Percentiles rank a stretch among this genome's conserved stretches.
Conservation (phyloP, 306 rosid species). For the Senna siamea region DNA sequence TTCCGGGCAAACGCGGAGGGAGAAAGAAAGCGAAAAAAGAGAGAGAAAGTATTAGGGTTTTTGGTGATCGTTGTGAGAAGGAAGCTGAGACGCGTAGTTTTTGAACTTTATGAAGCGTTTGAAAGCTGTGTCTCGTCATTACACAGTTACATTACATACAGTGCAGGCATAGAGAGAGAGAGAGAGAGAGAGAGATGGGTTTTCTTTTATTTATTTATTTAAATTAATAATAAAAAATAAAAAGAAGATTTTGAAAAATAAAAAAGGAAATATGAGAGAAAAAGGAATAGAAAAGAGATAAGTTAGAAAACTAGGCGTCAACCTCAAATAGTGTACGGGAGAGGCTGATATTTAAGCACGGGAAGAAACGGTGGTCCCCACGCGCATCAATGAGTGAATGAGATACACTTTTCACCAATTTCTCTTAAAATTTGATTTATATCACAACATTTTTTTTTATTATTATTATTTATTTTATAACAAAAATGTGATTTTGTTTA, state of each 20-base stretch:
- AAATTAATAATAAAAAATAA: no score
- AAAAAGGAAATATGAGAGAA: background rate
- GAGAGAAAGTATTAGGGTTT: slow-evolving; percentile 61
- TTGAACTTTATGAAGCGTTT: slow-evolving; percentile 56
- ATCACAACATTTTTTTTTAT: no score
- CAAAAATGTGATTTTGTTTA: no score
- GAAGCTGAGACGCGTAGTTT: slow-evolving; percentile 75
- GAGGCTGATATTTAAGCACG: slow-evolving; percentile 62
- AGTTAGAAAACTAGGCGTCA: slow-evolving; percentile 65
- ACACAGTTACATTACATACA: slow-evolving; percentile 42
- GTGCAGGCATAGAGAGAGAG: slow-evolving; percentile 17
- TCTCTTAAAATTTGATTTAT: no score
- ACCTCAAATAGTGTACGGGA: slow-evolving; percentile 46
- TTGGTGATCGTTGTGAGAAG: slow-evolving; percentile 49
- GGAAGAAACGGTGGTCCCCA: slow-evolving; percentile 44
- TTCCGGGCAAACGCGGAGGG: slow-evolving; percentile 28
- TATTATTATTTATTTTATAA: no score
- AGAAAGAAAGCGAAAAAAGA: slow-evolving; percentile 15
- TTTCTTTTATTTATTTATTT: no score
- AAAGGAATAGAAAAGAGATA: slow-evolving; percentile 50
- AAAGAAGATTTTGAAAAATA: no score
- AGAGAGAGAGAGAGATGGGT: slow-evolving; percentile 11
- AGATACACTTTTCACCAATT: slow-evolving; percentile 36
- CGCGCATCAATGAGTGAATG: slow-evolving; percentile 52
- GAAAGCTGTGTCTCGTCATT: slow-evolving; percentile 65